These are phyloP conservation scores for Fusarium nurragi DNA, from an alignment of 2,329 filamentous ascomycete genomes.

Conservation along the genomic window DNA sequence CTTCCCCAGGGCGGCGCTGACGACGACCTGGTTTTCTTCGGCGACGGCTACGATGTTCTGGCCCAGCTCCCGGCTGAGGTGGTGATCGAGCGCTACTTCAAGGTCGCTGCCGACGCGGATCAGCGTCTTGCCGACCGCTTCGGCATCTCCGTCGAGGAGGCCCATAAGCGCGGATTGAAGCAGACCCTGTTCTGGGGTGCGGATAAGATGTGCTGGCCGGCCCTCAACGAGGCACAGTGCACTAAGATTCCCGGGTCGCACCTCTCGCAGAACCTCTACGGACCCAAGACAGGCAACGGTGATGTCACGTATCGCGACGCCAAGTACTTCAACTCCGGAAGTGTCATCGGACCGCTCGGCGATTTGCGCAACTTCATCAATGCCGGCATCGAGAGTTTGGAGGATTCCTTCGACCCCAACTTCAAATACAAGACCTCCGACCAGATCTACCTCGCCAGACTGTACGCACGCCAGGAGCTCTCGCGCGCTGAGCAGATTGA, in stretches of 20 bases:
- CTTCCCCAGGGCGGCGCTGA: conserved; percentile 49
- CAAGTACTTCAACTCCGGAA: conserved; percentile 58
- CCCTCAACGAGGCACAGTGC: conserved; percentile 49
- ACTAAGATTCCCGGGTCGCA: conserved; percentile 52
- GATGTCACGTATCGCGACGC: conserved; percentile 48
- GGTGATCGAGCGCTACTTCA: conserved; percentile 69
- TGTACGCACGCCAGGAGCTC: conserved; percentile 56
- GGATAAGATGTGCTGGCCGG: conserved; percentile 51
- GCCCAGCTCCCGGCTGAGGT: conserved; percentile 73
- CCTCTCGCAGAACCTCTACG: conserved; percentile 48
- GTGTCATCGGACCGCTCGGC: conserved; percentile 53
- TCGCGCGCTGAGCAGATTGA: conserved; percentile 47
- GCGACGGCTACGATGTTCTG: conserved; percentile 71
- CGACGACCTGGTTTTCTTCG: conserved; percentile 69
- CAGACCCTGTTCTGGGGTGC: conserved; percentile 56
- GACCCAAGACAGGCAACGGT: conserved; percentile 48
- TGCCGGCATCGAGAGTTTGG: conserved; percentile 45
- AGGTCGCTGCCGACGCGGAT: conserved; percentile 63
- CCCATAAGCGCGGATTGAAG: conserved; percentile 45
- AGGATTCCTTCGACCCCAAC: conserved; percentile 47
- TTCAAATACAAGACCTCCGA: conserved; percentile 45
- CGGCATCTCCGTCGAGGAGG: conserved; percentile 50
- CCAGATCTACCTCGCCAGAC: conserved; percentile 52
- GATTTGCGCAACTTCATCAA: conserved; percentile 44
- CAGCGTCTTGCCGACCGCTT: conserved; percentile 60